A percentile compares a stretch with the other conserved stretches of the same genome.
Evolutionary conservation across 2,329 filamentous ascomycete genomes (phyloP).

Genomic region (Chalaropsis ovoidea): DNA sequence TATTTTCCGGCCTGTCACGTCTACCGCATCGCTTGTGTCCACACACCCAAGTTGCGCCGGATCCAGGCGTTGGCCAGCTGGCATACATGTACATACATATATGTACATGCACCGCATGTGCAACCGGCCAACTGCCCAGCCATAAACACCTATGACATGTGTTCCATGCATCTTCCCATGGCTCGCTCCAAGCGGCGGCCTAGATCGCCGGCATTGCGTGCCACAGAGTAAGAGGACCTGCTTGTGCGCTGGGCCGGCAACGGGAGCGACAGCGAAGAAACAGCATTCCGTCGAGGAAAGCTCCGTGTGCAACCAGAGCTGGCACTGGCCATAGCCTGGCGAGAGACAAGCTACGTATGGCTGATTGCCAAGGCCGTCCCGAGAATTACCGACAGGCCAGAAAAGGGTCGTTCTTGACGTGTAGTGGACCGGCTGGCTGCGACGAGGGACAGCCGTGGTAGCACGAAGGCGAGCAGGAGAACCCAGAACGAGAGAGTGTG

Average conservation of each 20-base stretch:
- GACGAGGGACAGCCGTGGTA: background rate
- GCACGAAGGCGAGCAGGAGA: background rate
- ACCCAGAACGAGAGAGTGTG: background rate
- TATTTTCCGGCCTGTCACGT: background rate
- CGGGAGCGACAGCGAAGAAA: background rate
- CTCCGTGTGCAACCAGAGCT: background rate
- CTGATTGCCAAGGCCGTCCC: background rate
- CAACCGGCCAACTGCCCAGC: background rate
- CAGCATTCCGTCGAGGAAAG: background rate
- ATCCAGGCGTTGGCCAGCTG: background rate
- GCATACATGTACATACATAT: slow-evolving; percentile 6
- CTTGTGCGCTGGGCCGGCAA: background rate
- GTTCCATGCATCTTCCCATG: background rate
- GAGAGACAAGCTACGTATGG: background rate
- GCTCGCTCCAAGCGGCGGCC: background rate
- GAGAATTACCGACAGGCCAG: background rate
- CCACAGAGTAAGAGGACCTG: background rate
- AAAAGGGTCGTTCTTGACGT: background rate
- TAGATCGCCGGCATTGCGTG: background rate
- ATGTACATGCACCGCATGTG: background rate
- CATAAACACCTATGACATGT: background rate
- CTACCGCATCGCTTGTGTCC: background rate
- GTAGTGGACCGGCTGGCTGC: background rate
- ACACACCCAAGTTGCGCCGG: background rate
- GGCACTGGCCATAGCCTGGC: background rate